Percentiles rank a stretch among this genome's conserved stretches.
Conservation (phyloP, 495 filamentous ascomycete species). For the Elasticomyces elasticus region DNA sequence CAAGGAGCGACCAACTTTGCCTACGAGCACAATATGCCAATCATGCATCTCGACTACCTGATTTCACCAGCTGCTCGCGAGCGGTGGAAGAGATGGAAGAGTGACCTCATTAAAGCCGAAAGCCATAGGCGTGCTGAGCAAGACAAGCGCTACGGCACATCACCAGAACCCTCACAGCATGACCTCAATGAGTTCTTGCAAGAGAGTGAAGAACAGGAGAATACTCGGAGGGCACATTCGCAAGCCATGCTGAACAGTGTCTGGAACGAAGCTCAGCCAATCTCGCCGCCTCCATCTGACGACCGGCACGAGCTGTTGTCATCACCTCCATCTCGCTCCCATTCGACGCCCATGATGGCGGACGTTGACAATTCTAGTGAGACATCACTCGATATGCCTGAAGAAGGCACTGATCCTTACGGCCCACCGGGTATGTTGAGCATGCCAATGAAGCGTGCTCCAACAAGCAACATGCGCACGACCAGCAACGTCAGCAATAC, state of each 20-base stretch:
- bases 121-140: constrained; percentile 19
- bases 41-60: constrained; percentile 60
- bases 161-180: constrained; percentile 51
- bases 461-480: constrained; percentile 28
- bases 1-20: constrained; percentile 79
- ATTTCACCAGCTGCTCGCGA: constrained; percentile 64
- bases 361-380: not conserved
- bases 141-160: constrained; percentile 37
- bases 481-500: not conserved
- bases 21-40: constrained; percentile 57
- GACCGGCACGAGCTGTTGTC: not conserved
- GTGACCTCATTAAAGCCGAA: constrained; percentile 56
- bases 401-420: constrained; percentile 21
- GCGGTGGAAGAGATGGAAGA: constrained; percentile 65
- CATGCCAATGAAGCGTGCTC: constrained; percentile 26
- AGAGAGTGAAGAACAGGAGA: constrained; percentile 21
- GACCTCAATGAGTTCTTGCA: constrained; percentile 43
- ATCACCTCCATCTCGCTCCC: constrained; percentile 11
- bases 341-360: constrained; percentile 4
- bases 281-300: constrained; percentile 22
- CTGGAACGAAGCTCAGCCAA: constrained; percentile 21
- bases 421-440: constrained; percentile 23
- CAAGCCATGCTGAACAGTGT: constrained; percentile 22
- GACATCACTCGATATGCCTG: not conserved
- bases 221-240: constrained; percentile 23